phyloP scores from a whole-genome alignment of 768 basidiomycete species.

The Mycena polygramma region DNA sequence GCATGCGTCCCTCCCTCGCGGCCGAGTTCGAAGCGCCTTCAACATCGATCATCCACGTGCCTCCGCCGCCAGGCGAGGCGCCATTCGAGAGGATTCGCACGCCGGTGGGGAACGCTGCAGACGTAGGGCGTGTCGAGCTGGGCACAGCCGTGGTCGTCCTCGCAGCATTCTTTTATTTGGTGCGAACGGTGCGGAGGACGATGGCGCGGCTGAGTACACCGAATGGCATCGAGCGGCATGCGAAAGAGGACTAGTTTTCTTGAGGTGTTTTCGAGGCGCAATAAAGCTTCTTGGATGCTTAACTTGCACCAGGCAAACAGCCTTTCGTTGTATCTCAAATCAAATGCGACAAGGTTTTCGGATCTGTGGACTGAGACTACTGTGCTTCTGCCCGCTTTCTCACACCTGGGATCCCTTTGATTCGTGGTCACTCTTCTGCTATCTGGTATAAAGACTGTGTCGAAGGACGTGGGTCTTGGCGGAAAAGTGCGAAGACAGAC shows the following conservation, averaged over 20 bases:
- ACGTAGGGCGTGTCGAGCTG: constrained; percentile 58
- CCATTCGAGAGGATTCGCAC: constrained; percentile 45
- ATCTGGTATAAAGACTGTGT: no score
- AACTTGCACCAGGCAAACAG: no score
- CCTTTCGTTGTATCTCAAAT: no score
- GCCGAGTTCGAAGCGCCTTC: constrained; percentile 30
- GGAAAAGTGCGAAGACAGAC: no score
- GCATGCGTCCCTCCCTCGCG: constrained; percentile 37
- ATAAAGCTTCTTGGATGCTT: no score
- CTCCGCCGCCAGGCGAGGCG: constrained; percentile 5
- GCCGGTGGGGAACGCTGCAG: constrained; percentile 52
- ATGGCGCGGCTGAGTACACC: background rate
- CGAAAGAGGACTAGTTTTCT: background rate
- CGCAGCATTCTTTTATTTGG: constrained; percentile 54
- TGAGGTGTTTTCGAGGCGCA: no score
- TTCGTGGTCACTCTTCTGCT: no score
- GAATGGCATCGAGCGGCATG: background rate
- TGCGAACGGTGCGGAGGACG: constrained; percentile 32
- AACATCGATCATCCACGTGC: constrained; percentile 2
- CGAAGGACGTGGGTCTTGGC: no score
- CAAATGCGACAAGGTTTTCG: no score
- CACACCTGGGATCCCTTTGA: no score
- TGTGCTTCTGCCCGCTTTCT: no score
- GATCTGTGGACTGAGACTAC: no score
- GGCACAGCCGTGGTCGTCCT: constrained; percentile 56